Conservation (phyloP, 1,284 basidiomycete species). For the Rhodotorula sp. region DNA sequence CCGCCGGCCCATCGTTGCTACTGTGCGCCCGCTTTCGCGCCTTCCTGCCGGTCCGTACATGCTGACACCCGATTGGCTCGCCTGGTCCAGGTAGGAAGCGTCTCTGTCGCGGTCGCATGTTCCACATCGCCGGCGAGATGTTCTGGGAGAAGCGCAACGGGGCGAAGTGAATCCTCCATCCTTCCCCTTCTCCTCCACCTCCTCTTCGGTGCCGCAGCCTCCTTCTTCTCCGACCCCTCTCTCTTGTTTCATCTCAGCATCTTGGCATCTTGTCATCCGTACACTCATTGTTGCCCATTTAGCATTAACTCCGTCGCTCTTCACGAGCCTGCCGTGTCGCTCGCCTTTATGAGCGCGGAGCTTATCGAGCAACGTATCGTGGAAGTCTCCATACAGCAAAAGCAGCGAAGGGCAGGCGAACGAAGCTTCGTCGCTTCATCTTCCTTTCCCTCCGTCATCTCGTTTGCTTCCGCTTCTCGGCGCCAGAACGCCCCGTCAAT, state of each 20-base stretch:
- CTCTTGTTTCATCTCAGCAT: no score
- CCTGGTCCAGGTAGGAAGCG: not conserved
- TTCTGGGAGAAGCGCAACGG: slow-evolving; percentile 1
- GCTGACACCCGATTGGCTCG: not conserved
- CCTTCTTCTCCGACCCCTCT: no score
- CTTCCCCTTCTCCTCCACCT: not conserved
- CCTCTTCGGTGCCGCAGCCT: not conserved
- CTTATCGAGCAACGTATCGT: no score
- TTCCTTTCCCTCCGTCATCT: not conserved
- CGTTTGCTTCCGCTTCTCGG: not conserved
- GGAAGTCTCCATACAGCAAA: no score
- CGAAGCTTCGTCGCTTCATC: no score
- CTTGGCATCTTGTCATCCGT: no score
- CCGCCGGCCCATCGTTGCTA: slow-evolving; percentile 13
- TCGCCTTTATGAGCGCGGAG: no score
- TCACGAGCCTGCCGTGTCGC: no score
- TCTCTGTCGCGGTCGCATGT: slow-evolving; percentile 18
- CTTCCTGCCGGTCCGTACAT: not conserved
- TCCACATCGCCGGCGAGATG: not conserved
- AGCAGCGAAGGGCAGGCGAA: no score
- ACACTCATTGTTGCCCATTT: no score
- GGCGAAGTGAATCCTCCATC: not conserved
- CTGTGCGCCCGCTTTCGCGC: slow-evolving; percentile 2
- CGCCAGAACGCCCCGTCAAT: no score
- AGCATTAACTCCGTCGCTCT: no score